Base-by-base conservation (phyloP, 2,329 filamentous ascomycete genomes). In the Lachnellula subtilissima region DNA sequence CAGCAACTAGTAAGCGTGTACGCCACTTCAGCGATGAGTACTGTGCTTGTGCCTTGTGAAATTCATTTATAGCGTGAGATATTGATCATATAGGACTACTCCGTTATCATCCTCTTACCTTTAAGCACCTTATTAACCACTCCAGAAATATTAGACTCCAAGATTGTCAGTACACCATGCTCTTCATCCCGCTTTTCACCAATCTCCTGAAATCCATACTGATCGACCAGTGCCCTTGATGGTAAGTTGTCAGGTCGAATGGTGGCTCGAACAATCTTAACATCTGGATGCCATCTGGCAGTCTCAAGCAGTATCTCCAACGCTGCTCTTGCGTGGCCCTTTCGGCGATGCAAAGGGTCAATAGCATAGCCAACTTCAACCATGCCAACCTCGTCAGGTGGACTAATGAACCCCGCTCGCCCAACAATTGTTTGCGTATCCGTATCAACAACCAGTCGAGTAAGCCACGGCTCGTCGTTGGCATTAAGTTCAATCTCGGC, bases 351-450 rank as follows among this genome's bases (percentile, higher is more conserved):
- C 4, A 48, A 9, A 19, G 32, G 23, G 8, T 56, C 54, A 23
- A 56, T 53, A 5, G 37, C 54, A 15, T 56, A 56, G 0, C 49
- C 54, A 22, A 56, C 25, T 47, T 56, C 50, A 17, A 56, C 49
- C 54, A 56, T 53, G 2, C 54, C 54, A 9, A 14, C 22, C n/a
- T 53, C 17, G 42, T 56, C 42, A 11, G 54, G 54, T 15, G 48
- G 48, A 12, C 54, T 40, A 28, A 53, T 50, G 17, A 56, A 53
- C 1, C 54, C 54, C 19, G 48, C 48, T 17, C 54, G 48, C 14
- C 54, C 49, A 5, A 56, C 42, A 1, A 53, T 17, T 14, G 15
- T 32, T 11, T 17, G 17, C 4, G 42, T 17, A 12, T 17, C 17
- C 9, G 42, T 19, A 9, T 12, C 5, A 22, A 45, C 42, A 11